phyloP scores from a whole-genome alignment of 768 basidiomycete genomes.

The Tylopilus sp. region DNA sequence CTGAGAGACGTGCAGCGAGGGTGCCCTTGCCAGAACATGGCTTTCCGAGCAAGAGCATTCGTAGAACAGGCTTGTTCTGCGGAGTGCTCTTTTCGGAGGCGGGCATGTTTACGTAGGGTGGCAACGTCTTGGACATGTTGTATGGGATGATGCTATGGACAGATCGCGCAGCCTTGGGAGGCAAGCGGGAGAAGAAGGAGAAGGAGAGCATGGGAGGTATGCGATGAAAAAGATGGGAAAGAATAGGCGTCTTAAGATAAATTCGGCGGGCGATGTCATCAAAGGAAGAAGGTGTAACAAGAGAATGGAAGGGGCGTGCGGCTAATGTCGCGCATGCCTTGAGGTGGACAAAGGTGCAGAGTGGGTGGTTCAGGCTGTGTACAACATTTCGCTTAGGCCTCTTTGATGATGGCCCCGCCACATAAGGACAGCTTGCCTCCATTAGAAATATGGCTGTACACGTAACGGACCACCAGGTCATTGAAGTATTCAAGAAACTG shows the following conservation, averaged over 20 bases:
- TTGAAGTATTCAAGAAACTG: neutral
- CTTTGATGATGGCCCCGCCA: too few relatives aligned
- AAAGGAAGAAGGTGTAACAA: neutral
- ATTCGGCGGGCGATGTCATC: neutral
- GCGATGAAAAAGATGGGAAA: slow-evolving; percentile 1
- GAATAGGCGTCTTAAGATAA: neutral
- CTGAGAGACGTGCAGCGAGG: slow-evolving; percentile 62
- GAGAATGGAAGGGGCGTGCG: neutral
- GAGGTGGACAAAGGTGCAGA: slow-evolving; percentile 20
- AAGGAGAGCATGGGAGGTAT: slow-evolving; percentile 4
- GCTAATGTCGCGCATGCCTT: slow-evolving; percentile 21
- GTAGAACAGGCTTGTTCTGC: slow-evolving; percentile 28
- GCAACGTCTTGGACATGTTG: slow-evolving; percentile 37
- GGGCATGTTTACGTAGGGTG: slow-evolving; percentile 44
- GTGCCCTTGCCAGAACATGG: slow-evolving; percentile 83
- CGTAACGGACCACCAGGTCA: neutral
- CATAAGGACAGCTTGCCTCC: neutral
- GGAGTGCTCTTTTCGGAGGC: slow-evolving; percentile 20
- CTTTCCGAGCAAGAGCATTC: slow-evolving; percentile 55
- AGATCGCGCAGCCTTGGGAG: slow-evolving; percentile 9
- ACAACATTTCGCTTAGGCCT: neutral
- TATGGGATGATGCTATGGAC: slow-evolving; percentile 21
- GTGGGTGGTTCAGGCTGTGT: slow-evolving; percentile 11
- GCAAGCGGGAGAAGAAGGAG: slow-evolving; percentile 2
- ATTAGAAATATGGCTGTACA: slow-evolving; percentile 11